These are phyloP conservation scores for Phytophthora tubulina DNA, from an alignment of 352 stramenopile species.

Conservation along the genomic window DNA sequence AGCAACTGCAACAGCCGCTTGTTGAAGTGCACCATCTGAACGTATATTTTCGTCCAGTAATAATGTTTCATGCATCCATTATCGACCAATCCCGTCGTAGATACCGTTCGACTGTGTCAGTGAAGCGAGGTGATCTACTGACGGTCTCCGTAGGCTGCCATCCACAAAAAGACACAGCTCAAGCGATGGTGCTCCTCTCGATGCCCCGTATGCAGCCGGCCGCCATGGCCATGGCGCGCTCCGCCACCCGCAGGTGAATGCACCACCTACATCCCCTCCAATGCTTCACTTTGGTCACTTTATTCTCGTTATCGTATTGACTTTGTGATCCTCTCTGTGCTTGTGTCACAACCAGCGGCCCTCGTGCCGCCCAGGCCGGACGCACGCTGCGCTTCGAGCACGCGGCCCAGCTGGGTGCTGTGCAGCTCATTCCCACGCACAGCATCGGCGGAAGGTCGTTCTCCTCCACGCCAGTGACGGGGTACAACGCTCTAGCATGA, in stretches of 20 bases:
- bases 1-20: conserved; percentile 9
- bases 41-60: conserved; percentile 26
- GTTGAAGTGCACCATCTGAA: conserved; percentile 14
- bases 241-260: conserved; percentile 37
- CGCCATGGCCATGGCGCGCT: conserved; percentile 44
- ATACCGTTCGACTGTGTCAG: conserved; percentile 6
- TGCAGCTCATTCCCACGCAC: conserved; percentile 61
- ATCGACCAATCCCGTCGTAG: conserved; percentile 19
- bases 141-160: conserved; percentile 16
- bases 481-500: conserved; percentile 36
- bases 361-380: conserved; percentile 38
- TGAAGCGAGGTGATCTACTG: conserved; percentile 39
- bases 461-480: conserved; percentile 61
- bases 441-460: conserved; percentile 64
- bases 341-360: conserved; percentile 29
- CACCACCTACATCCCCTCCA: background rate
- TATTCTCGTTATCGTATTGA: background rate
- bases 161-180: conserved; percentile 38
- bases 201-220: conserved; percentile 73
- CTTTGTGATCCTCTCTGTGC: background rate
- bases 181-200: conserved; percentile 63
- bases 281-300: background rate
- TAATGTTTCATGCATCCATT: background rate
- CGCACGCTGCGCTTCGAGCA: conserved; percentile 51
- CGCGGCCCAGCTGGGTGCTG: conserved; percentile 47